Evolutionary conservation across 23 red algal species (phyloP).

Genomic region (Gracilaria caudata): DNA sequence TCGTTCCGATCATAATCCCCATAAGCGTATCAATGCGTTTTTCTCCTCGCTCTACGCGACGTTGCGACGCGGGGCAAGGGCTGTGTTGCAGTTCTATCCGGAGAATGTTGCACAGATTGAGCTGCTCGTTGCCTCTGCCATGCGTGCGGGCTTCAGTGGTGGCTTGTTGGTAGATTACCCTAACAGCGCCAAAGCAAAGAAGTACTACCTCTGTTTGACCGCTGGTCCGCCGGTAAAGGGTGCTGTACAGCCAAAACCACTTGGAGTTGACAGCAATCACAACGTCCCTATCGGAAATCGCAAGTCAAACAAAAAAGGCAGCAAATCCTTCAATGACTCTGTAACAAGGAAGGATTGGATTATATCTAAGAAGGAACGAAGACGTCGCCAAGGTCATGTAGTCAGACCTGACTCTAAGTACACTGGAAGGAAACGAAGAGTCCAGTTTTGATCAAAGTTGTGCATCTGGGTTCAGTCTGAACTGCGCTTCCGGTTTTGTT

Average conservation of each 20-base stretch:
- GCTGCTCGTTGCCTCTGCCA: conserved; percentile 68
- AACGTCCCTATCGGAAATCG: conserved; percentile 29
- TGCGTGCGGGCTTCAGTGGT: conserved; percentile 86
- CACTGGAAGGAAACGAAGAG: conserved; percentile 82
- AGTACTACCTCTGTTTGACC: conserved; percentile 84
- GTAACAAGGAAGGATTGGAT: conserved; percentile 52
- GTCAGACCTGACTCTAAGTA: conserved; percentile 77
- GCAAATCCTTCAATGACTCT: background rate
- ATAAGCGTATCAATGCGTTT: conserved; percentile 74
- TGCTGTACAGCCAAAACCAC: conserved; percentile 38
- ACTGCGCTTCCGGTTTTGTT: background rate
- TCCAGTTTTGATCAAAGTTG: conserved; percentile 72
- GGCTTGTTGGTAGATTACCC: conserved; percentile 96
- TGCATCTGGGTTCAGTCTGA: background rate
- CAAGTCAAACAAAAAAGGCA: background rate
- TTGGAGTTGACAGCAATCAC: conserved; percentile 33
- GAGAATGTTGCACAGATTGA: conserved; percentile 81
- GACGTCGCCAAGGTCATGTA: conserved; percentile 77
- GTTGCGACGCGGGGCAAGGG: conserved; percentile 70
- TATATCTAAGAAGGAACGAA: conserved; percentile 87
- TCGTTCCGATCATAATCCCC: conserved; percentile 67
- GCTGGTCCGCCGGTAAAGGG: conserved; percentile 70
- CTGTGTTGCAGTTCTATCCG: conserved; percentile 95
- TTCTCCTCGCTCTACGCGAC: conserved; percentile 88
- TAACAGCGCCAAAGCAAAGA: conserved; percentile 90